A percentile compares a stretch with the other conserved stretches of the same genome.
Evolutionary conservation across 345 rosid species (phyloP).

Genomic region (Brassica carinata): DNA sequence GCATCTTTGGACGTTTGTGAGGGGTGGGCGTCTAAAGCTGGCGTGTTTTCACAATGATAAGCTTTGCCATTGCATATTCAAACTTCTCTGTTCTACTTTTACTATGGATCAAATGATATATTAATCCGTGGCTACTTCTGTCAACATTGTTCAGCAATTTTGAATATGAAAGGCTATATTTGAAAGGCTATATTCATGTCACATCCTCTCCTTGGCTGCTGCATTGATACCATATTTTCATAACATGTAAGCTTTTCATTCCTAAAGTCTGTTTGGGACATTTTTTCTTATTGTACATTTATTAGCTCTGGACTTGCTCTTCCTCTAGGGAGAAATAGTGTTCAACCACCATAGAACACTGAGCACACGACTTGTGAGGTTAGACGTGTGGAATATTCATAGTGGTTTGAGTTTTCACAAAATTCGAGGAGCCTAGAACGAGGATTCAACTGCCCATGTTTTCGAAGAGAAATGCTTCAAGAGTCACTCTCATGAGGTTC

Average conservation of each 20-base stretch:
- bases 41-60: neutral
- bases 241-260: neutral
- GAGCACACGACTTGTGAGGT: constrained; percentile 61
- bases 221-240: neutral
- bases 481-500: constrained; percentile 47
- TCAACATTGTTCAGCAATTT: constrained; percentile 39
- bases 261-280: constrained; percentile 23
- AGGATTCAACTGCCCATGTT: no score
- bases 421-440: no score
- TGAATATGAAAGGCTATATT: neutral
- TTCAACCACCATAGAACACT: constrained; percentile 37
- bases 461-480: no score
- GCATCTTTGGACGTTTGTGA: neutral
- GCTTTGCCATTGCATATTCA: constrained; percentile 6
- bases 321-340: constrained; percentile 46
- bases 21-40: neutral
- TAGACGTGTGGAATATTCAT: constrained; percentile 45
- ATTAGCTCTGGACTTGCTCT: constrained; percentile 48
- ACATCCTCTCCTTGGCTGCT: neutral
- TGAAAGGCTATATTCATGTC: neutral
- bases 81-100: constrained; percentile 40
- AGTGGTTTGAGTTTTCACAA: constrained; percentile 21
- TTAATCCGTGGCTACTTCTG: constrained; percentile 24
- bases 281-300: neutral
- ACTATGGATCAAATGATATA: constrained; percentile 38